These are phyloP conservation scores for Exophiala sp. DNA, from an alignment of 2,329 filamentous ascomycete genomes.

Conservation along the genomic window DNA sequence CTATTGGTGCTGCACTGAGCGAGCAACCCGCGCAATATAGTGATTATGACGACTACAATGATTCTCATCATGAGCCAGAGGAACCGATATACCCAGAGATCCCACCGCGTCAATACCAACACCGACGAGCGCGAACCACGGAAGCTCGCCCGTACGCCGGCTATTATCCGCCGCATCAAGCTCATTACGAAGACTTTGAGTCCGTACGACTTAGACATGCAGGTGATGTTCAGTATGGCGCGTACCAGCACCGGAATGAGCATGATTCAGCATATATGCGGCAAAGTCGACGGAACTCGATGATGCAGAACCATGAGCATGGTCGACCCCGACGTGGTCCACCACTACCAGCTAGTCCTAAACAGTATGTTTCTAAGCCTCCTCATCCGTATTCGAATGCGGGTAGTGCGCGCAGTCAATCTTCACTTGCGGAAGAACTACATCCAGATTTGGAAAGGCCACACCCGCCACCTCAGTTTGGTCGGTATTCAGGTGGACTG, in stretches of 20 bases:
- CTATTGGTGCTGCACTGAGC: slow-evolving; percentile 11
- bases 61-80: slow-evolving; percentile 3
- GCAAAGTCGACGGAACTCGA: not conserved
- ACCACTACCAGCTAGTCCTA: slow-evolving; percentile 2
- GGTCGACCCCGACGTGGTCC: not conserved
- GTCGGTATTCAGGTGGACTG: slow-evolving; percentile 37
- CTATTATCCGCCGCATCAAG: not conserved
- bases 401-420: slow-evolving; percentile 9
- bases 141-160: too few relatives aligned
- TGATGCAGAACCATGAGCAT: not conserved
- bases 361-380: not conserved
- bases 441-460: slow-evolving; percentile 12
- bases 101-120: slow-evolving; percentile 8
- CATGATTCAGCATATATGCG: slow-evolving; percentile 3
- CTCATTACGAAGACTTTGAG: not conserved
- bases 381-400: slow-evolving; percentile 9
- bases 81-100: slow-evolving; percentile 20
- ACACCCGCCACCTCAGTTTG: slow-evolving; percentile 22
- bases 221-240: not conserved
- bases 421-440: slow-evolving; percentile 16
- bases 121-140: not conserved
- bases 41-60: slow-evolving; percentile 1
- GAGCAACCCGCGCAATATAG: slow-evolving; percentile 6
- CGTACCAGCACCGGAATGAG: not conserved
- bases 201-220: not conserved